Conservation (phyloP, 2,329 filamentous ascomycete species). For the Aspergillus versicolor region DNA sequence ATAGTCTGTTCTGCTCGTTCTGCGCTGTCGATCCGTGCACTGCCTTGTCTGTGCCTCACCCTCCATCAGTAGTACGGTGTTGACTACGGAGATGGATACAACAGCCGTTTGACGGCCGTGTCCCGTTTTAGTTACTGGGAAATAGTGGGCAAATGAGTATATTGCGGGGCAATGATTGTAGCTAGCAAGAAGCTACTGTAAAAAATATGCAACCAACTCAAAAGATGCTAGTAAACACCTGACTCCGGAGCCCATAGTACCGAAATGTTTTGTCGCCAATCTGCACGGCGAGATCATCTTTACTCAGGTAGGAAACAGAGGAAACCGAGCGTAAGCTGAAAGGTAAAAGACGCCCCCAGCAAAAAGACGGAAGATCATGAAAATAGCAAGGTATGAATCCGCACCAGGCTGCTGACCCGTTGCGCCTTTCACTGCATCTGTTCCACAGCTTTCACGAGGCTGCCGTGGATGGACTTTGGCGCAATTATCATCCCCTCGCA, state of each 20-base stretch:
- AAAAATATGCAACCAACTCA: no score
- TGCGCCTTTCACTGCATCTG: constrained; percentile 16
- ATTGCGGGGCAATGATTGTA: not conserved
- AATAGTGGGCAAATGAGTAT: not conserved
- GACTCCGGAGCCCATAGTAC: not conserved
- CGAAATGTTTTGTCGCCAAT: not conserved
- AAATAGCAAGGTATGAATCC: not conserved
- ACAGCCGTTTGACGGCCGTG: not conserved
- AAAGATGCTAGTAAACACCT: not conserved
- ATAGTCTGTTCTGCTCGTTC: not conserved
- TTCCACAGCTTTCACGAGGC: constrained; percentile 33
- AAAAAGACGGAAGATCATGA: not conserved
- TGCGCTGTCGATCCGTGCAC: constrained; percentile 17
- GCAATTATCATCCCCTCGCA: constrained; percentile 46
- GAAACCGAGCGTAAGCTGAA: not conserved
- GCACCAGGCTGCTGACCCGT: not conserved
- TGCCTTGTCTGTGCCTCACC: constrained; percentile 4
- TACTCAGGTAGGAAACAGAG: not conserved
- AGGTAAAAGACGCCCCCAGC: not conserved
- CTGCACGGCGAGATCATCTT: not conserved
- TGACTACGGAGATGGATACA: not conserved
- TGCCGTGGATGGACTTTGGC: constrained; percentile 35
- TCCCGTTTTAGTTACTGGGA: not conserved
- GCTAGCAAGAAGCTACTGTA: not conserved
- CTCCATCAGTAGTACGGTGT: not conserved